Conservation (phyloP, 2,329 filamentous ascomycete species). For the Colletotrichum cuscutae region DNA sequence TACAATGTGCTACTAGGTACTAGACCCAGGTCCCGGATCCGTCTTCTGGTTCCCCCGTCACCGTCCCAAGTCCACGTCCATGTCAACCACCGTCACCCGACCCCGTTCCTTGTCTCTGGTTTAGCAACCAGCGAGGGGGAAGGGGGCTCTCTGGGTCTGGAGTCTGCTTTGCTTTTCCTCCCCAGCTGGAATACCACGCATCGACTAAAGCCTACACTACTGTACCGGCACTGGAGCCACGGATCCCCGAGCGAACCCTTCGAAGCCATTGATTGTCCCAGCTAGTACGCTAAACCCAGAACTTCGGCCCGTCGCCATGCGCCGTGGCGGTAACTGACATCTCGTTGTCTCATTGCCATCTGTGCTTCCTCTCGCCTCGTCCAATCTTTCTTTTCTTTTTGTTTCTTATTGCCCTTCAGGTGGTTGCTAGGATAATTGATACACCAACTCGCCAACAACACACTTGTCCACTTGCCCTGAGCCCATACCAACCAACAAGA, state of each 20-base stretch:
- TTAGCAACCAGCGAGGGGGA: constrained; percentile 12
- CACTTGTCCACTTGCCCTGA: constrained; percentile 8
- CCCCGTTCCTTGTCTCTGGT: constrained; percentile 8
- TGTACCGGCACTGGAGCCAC: constrained; percentile 31
- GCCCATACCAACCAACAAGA: constrained; percentile 22
- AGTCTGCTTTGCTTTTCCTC: constrained; percentile 21
- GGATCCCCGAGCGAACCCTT: constrained; percentile 25
- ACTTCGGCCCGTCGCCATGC: constrained; percentile 31
- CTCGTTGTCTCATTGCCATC: constrained; percentile 33
- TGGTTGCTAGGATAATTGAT: constrained; percentile 31
- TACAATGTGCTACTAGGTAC: background rate
- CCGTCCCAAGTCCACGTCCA: constrained; percentile 12
- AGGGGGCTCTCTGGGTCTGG: background rate
- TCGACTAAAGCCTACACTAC: constrained; percentile 29
- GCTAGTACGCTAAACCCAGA: constrained; percentile 27
- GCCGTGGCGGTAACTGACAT: constrained; percentile 35
- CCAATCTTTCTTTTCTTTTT: constrained; percentile 35
- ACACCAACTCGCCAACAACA: constrained; percentile 26
- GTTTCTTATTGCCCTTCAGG: constrained; percentile 30
- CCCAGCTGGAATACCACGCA: constrained; percentile 17
- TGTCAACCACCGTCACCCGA: constrained; percentile 5
- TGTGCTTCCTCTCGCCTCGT: constrained; percentile 31
- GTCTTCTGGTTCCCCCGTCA: background rate
- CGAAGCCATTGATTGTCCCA: constrained; percentile 10
- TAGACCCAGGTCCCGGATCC: background rate